Evolutionary conservation across 805 yeast genomes (phyloP).

Genomic region (Millerozyma miso): DNA sequence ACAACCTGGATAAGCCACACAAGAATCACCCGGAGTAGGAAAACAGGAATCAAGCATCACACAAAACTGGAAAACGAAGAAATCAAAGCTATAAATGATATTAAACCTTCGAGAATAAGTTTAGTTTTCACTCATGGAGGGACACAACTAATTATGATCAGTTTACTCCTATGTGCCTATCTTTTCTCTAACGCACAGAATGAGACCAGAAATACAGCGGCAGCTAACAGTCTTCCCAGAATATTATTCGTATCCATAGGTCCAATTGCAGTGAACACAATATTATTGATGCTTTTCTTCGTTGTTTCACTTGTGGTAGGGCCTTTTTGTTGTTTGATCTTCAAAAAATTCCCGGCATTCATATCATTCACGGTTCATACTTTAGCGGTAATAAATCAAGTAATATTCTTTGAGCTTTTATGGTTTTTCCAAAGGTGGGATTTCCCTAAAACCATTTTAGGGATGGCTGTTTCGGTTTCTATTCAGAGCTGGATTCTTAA

Average conservation of each 20-base stretch:
- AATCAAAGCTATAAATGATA: conserved; percentile 39
- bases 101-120: conserved; percentile 46
- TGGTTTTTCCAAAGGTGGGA: conserved; percentile 69
- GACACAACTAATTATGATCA: conserved; percentile 31
- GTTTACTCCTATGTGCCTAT: conserved; percentile 42
- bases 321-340: conserved; percentile 44
- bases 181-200: conserved; percentile 53
- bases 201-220: conserved; percentile 29
- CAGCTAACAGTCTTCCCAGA: conserved; percentile 42
- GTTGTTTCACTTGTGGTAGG: conserved; percentile 46
- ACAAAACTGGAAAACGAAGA: conserved; percentile 34
- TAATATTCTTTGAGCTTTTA: conserved; percentile 56
- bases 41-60: conserved; percentile 52
- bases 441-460: conserved; percentile 54
- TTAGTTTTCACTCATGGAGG: conserved; percentile 38
- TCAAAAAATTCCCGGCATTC: conserved; percentile 43
- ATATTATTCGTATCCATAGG: conserved; percentile 40
- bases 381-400: conserved; percentile 48
- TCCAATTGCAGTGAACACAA: conserved; percentile 45
- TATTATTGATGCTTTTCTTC: conserved; percentile 36
- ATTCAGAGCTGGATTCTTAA: conserved; percentile 59
- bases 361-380: conserved; percentile 57
- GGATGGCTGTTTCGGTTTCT: conserved; percentile 52
- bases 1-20: conserved; percentile 46
- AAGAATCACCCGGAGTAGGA: conserved; percentile 47